These are phyloP conservation scores for Hypoxylon lienhwacheense DNA, from an alignment of 495 filamentous ascomycete genomes.

Conservation along the genomic window DNA sequence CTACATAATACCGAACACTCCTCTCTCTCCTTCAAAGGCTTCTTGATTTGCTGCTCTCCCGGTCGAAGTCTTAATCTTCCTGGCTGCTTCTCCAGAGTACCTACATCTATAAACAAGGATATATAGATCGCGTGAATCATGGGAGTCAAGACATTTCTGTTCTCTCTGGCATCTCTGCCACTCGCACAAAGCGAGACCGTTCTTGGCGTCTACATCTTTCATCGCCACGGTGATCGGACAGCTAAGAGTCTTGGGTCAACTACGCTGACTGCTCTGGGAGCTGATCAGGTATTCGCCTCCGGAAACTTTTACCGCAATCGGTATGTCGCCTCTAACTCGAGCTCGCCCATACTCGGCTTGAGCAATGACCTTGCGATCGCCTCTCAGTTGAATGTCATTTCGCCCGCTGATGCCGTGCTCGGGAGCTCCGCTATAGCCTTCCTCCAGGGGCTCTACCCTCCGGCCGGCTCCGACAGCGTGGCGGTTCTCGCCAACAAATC, in stretches of 20 bases:
- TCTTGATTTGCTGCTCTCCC: slow-evolving; percentile 2
- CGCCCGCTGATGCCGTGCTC: slow-evolving; percentile 63
- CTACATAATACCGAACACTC: slow-evolving; percentile 1
- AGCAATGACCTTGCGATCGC: slow-evolving; percentile 59
- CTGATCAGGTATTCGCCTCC: slow-evolving; percentile 63
- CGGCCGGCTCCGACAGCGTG: slow-evolving; percentile 53
- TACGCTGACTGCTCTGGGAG: slow-evolving; percentile 68
- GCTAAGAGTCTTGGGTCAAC: slow-evolving; percentile 57
- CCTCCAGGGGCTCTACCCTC: slow-evolving; percentile 81
- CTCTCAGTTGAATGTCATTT: slow-evolving; percentile 62
- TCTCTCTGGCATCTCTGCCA: slow-evolving; percentile 42
- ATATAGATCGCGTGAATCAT: slow-evolving; percentile 7
- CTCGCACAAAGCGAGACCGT: slow-evolving; percentile 58
- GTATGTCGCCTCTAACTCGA: slow-evolving; percentile 54
- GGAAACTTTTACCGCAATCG: slow-evolving; percentile 63
- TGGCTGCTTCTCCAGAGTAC: neutral
- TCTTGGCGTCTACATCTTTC: slow-evolving; percentile 71
- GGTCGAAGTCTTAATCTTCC: neutral
- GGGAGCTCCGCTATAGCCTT: slow-evolving; percentile 74
- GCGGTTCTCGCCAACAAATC: slow-evolving; percentile 64
- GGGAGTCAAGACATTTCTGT: slow-evolving; percentile 31
- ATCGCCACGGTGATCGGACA: slow-evolving; percentile 72
- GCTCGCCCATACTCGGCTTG: slow-evolving; percentile 44
- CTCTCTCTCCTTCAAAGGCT: slow-evolving; percentile 1
- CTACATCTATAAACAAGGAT: neutral